Conservation (phyloP, 495 filamentous ascomycete genomes). For the Penicillium taxi region DNA sequence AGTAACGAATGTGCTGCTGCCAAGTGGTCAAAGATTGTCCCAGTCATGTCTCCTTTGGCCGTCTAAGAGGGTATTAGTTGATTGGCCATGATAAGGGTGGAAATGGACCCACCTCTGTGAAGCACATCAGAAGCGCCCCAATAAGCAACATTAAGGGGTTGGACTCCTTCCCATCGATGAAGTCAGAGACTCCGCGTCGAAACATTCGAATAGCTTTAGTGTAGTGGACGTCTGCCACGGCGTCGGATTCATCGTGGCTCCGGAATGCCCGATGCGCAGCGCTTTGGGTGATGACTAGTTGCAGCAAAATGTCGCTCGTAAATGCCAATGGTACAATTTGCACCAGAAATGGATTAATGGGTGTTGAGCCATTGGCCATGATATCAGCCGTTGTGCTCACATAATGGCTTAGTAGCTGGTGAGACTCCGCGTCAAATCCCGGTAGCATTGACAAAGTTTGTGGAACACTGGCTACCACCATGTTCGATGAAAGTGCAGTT, state of each 20-base stretch:
- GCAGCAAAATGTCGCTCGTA: constrained; percentile 29
- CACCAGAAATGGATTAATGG: constrained; percentile 31
- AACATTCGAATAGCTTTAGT: constrained; percentile 28
- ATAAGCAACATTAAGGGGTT: constrained; percentile 31
- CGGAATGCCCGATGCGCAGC: constrained; percentile 33
- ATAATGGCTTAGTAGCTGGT: constrained; percentile 30
- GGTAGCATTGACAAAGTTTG: constrained; percentile 29
- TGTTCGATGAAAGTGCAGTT: constrained; percentile 2
- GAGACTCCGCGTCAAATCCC: constrained; percentile 26
- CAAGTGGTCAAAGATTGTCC: constrained; percentile 32
- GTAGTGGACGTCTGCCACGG: constrained; percentile 29
- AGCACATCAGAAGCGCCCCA: constrained; percentile 33
- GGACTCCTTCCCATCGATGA: constrained; percentile 31
- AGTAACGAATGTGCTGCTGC: constrained; percentile 28
- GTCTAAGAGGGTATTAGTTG: constrained; percentile 19
- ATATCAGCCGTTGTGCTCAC: constrained; percentile 30
- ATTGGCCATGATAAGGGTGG: not conserved
- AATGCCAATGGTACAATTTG: constrained; percentile 34
- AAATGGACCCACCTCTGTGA: constrained; percentile 25
- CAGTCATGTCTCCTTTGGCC: constrained; percentile 33
- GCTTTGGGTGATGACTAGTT: constrained; percentile 33
- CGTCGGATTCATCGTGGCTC: constrained; percentile 26
- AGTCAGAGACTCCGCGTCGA: constrained; percentile 27
- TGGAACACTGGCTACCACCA: constrained; percentile 18
- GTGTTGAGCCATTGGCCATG: constrained; percentile 34